Conservation (phyloP, 805 yeast genomes). For the Myxozyma monticola region DNA sequence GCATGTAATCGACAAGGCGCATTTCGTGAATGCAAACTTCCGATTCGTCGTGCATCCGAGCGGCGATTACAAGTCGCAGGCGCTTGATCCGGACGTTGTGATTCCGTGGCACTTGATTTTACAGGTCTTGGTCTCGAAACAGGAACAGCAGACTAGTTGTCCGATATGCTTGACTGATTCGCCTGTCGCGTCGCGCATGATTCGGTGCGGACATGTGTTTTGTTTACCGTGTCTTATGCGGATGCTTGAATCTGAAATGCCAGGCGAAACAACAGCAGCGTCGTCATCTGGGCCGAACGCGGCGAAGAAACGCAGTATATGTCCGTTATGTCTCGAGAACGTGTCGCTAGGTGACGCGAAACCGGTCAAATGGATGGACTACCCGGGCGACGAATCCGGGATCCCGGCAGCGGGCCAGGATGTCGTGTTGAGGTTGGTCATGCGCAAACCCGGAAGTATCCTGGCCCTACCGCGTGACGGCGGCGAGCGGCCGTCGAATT, state of each 20-base stretch:
- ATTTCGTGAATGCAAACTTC: slow-evolving; percentile 73
- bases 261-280: slow-evolving; percentile 37
- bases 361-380: slow-evolving; percentile 57
- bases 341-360: slow-evolving; percentile 57
- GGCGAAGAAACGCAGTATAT: slow-evolving; percentile 55
- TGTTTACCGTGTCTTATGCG: slow-evolving; percentile 81
- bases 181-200: slow-evolving; percentile 92
- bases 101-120: slow-evolving; percentile 60
- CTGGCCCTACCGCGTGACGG: slow-evolving; percentile 53
- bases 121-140: slow-evolving; percentile 72
- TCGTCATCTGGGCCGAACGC: background rate
- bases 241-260: slow-evolving; percentile 56
- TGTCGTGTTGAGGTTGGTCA: slow-evolving; percentile 65
- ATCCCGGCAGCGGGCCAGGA: slow-evolving; percentile 59
- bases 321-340: slow-evolving; percentile 75
- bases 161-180: slow-evolving; percentile 88
- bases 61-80: slow-evolving; percentile 56
- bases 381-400: slow-evolving; percentile 56
- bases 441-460: slow-evolving; percentile 48
- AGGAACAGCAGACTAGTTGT: slow-evolving; percentile 62
- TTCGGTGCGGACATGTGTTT: slow-evolving; percentile 88
- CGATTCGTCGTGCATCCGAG: slow-evolving; percentile 75
- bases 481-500: slow-evolving; percentile 19
- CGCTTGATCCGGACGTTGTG: slow-evolving; percentile 72
- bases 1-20: slow-evolving; percentile 34